A percentile compares a stretch with the other conserved stretches of the same genome.
Evolutionary conservation across 1,284 basidiomycete genomes (phyloP).

Genomic region (Moesziomyces sp.): DNA sequence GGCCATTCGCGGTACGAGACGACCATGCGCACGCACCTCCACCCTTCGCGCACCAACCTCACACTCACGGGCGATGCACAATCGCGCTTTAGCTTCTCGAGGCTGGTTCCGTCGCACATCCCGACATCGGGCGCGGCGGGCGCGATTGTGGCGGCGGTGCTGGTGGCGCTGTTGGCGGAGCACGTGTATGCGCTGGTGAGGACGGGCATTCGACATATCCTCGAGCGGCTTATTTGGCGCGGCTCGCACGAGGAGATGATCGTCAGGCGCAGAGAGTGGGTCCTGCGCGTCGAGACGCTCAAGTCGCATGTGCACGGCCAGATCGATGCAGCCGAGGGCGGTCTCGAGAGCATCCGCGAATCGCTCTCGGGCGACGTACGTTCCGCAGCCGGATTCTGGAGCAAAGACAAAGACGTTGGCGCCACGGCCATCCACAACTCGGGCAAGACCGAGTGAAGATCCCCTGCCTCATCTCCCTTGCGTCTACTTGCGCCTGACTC

Average conservation of each 20-base stretch:
- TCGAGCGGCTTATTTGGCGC: conserved; percentile 61
- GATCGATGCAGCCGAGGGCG: conserved; percentile 2
- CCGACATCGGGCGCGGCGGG: conserved; percentile 39
- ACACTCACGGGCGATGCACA: conserved; percentile 8
- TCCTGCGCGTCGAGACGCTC: conserved; percentile 43
- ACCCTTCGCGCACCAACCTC: conserved; percentile 10
- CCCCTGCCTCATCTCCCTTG: background rate
- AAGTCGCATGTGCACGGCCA: conserved; percentile 18
- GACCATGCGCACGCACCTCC: conserved; percentile 51
- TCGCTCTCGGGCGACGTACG: conserved; percentile 2
- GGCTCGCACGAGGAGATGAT: conserved; percentile 56
- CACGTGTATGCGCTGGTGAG: conserved; percentile 59
- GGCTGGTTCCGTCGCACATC: conserved; percentile 42
- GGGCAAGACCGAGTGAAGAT: conserved; percentile 24
- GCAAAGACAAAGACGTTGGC: conserved; percentile 36
- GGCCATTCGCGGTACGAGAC: conserved; percentile 53
- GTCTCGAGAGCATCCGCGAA: background rate
- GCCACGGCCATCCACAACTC: conserved; percentile 12
- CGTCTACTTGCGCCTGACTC: background rate
- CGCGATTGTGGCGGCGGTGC: conserved; percentile 53
- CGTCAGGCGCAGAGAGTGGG: conserved; percentile 58
- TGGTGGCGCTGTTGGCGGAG: conserved; percentile 63
- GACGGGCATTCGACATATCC: conserved; percentile 47
- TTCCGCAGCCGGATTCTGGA: conserved; percentile 35
- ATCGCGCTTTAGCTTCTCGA: conserved; percentile 41